Base-by-base conservation (phyloP, 2,329 filamentous ascomycete species). In the Phyllachora maydis region DNA sequence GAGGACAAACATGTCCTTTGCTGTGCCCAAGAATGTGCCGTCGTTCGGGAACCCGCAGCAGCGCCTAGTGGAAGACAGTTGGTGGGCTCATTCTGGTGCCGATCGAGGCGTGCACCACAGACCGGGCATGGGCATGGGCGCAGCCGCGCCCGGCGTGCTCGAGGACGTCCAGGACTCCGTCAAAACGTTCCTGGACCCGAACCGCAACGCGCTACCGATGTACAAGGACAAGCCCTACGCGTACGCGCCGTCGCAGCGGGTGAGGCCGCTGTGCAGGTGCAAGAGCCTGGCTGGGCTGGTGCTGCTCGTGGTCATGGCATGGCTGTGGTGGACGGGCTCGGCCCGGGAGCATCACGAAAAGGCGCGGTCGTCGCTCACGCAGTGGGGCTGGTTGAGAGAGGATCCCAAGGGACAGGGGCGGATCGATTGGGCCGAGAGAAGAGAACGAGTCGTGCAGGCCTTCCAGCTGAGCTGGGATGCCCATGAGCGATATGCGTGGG, bases 211-310 rank as follows among this genome's bases (percentile, higher is more conserved):
- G 28, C 54, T 98, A 31, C 88, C 88, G 21, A 83, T 95, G 76
- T 98, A 98, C 56, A 98, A 98, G 51, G 88, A 98, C 52, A 98
- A 98, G 47, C 88, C 88, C n/a, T 88, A 78, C 42, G 61, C 59
- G 23, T 72, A 77, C 37, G 57, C 64, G 20, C 52, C 59, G 16
- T 65, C 65, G 30, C 56, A 63, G 35, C 63, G 65, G 36, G 55
- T 58, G 30, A 56, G 57, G 24, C 57, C 65, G 16, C 48, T 65
- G 35, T 71, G 66, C 52, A 63, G 61, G 44, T 62, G 64, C 37
- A 78, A 74, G 51, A 56, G 74, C 28, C 47, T 65, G 14, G 34
- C 70, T 12, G 56, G 49, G 2, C 41, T 63, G 20, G 31, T 63
- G 13, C 47, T 58, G 5, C 32, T 77, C 16, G 45, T 63, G 6